phyloP scores from a whole-genome alignment of 2,329 filamentous ascomycete species.

The Aureobasidium namibiae region DNA sequence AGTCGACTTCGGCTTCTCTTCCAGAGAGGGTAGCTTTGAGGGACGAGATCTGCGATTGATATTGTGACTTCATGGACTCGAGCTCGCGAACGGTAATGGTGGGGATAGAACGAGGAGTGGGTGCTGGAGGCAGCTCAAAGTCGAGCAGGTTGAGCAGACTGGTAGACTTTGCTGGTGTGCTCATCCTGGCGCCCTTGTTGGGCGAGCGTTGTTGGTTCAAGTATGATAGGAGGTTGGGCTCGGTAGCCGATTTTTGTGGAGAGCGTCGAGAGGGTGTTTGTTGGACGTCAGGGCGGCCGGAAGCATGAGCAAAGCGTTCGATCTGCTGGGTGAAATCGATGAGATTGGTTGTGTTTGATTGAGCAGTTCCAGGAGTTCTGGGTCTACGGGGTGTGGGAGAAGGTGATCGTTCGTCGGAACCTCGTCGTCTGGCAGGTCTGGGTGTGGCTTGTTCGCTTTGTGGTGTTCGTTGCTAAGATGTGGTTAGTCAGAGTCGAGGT shows the following conservation, averaged over 20 bases:
- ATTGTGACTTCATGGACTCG: conserved; percentile 82
- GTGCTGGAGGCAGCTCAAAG: conserved; percentile 88
- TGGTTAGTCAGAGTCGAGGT: background rate
- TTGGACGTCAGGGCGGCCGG: conserved; percentile 27
- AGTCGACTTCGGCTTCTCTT: conserved; percentile 84
- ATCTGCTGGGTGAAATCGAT: conserved; percentile 82
- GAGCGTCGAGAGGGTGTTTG: conserved; percentile 32
- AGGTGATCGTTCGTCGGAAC: conserved; percentile 33
- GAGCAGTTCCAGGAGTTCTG: conserved; percentile 32
- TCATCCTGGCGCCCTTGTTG: conserved; percentile 23
- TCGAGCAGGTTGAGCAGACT: conserved; percentile 66
- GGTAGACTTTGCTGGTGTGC: conserved; percentile 37
- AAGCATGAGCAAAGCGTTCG: conserved; percentile 42
- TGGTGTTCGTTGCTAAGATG: background rate
- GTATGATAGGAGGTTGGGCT: conserved; percentile 40
- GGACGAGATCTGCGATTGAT: conserved; percentile 89
- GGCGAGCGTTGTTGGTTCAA: conserved; percentile 36
- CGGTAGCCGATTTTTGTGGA: conserved; percentile 41
- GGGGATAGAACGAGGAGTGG: conserved; percentile 84
- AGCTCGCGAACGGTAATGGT: conserved; percentile 86
- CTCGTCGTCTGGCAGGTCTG: conserved; percentile 38
- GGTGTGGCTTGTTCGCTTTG: conserved; percentile 41
- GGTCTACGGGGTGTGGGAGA: conserved; percentile 47
- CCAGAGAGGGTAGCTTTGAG: conserved; percentile 85
- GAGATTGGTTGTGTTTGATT: conserved; percentile 64